A percentile compares a stretch with the other conserved stretches of the same genome.
phyloP scores from a whole-genome alignment of 768 basidiomycete species.

The Pleurotus eryngii region DNA sequence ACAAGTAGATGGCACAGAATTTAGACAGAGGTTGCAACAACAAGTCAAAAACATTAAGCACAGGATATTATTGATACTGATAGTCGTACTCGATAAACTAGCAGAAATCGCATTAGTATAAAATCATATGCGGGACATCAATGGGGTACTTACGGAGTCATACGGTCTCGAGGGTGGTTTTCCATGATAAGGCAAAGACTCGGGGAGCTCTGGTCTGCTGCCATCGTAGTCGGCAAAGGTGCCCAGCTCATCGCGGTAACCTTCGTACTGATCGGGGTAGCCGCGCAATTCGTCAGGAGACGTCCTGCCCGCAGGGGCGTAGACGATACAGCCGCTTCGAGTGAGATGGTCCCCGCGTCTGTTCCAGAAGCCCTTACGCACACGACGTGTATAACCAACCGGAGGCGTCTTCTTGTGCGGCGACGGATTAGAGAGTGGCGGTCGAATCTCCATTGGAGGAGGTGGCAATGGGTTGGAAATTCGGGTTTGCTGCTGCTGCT shows the following conservation, averaged over 20 bases:
- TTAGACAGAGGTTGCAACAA: too few relatives aligned
- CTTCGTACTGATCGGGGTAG: slow-evolving; percentile 54
- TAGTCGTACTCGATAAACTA: slow-evolving; percentile 42
- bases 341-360: slow-evolving; percentile 72
- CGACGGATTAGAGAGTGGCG: slow-evolving; percentile 13
- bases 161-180: slow-evolving; percentile 54
- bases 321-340: slow-evolving; percentile 53
- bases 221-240: slow-evolving; percentile 35
- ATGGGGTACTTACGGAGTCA: slow-evolving; percentile 36
- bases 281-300: slow-evolving; percentile 58
- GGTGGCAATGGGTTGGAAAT: slow-evolving; percentile 21
- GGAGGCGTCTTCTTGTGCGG: slow-evolving; percentile 23
- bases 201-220: slow-evolving; percentile 53
- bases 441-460: slow-evolving; percentile 17
- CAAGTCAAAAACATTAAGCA: too few relatives aligned
- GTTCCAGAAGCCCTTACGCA: slow-evolving; percentile 70
- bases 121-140: neutral
- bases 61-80: neutral
- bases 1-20: too few relatives aligned
- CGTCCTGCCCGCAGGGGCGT: slow-evolving; percentile 52
- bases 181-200: slow-evolving; percentile 59
- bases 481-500: slow-evolving; percentile 18
- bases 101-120: neutral
- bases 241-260: slow-evolving; percentile 56
- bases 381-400: slow-evolving; percentile 23